A percentile compares a stretch with the other conserved stretches of the same genome.
Evolutionary conservation across 306 rosid species (phyloP).

Genomic region (Oxytropis ochrocephala): DNA sequence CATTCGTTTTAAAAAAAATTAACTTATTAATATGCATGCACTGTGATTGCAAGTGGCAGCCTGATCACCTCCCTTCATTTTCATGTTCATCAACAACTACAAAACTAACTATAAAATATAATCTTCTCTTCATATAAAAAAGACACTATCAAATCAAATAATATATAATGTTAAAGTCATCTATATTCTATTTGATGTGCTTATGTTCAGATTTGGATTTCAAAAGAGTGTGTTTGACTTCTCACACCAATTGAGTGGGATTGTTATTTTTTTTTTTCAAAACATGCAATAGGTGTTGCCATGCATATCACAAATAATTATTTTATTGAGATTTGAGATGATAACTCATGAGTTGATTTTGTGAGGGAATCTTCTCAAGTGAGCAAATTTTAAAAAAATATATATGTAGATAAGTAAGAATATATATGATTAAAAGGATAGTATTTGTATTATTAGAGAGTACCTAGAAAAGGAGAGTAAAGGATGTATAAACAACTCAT

Average conservation of each 20-base stretch:
- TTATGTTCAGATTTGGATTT: not conserved
- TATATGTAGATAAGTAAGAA: not conserved
- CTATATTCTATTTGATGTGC: not conserved
- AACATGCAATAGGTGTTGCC: too few species aligned
- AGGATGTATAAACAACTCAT: not conserved
- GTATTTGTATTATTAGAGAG: conserved; percentile 8
- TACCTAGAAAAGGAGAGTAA: conserved; percentile 13
- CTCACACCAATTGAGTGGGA: not conserved
- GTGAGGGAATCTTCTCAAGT: not conserved
- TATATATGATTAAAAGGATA: not conserved
- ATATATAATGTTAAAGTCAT: not conserved
- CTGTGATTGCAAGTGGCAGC: conserved; percentile 28
- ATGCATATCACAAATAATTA: not conserved
- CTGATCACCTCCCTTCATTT: conserved; percentile 7
- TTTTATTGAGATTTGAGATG: not conserved
- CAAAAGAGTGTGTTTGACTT: not conserved
- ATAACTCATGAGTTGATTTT: too few species aligned
- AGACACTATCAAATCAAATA: not conserved
- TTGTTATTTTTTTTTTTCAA: not conserved
- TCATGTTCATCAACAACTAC: conserved; percentile 14
- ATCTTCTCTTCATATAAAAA: not conserved
- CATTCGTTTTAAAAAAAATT: too few species aligned
- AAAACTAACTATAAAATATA: conserved; percentile 1
- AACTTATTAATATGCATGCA: conserved; percentile 15
- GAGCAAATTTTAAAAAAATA: not conserved